These are phyloP conservation scores for Simmondsia chinensis DNA, from an alignment of 148 eudicot genomes.

Conservation along the genomic window DNA sequence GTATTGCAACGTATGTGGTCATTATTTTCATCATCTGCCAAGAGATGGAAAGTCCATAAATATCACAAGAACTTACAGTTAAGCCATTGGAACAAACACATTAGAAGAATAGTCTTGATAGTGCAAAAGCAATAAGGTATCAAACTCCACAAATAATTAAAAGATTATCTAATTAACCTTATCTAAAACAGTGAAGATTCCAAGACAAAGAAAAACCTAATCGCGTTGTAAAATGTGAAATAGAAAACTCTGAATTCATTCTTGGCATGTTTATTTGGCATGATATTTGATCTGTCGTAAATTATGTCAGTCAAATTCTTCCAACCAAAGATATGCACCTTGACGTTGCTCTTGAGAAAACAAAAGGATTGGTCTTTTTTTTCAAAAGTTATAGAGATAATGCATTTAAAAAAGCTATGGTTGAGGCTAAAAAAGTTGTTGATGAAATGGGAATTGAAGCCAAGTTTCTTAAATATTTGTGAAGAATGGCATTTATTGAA, in stretches of 20 bases:
- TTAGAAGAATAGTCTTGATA: conserved; percentile 22
- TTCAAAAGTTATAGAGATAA: conserved; percentile 8
- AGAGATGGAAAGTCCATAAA: conserved; percentile 17
- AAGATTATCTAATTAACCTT: conserved; percentile 14
- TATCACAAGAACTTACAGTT: conserved; percentile 4
- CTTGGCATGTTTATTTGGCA: conserved; percentile 5
- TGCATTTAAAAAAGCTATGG: conserved; percentile 1
- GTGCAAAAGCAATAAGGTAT: conserved; percentile 18
- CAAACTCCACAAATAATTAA: conserved; percentile 2
- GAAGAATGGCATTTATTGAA: conserved; percentile 7
- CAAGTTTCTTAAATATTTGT: conserved; percentile 4
- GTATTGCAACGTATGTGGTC: conserved; percentile 18
- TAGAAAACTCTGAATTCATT: conserved; percentile 16
- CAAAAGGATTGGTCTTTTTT: conserved; percentile 4
- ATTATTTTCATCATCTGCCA: conserved; percentile 19
- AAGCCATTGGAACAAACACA: conserved; percentile 13
- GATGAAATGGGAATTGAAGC: conserved; percentile 10
- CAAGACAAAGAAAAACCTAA: conserved; percentile 10
- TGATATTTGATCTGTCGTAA: conserved; percentile 1
- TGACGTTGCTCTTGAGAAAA: conserved; percentile 4
- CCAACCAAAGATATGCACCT: conserved; percentile 1
- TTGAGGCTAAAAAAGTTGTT: conserved; percentile 4
- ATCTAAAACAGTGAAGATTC: conserved; percentile 3
- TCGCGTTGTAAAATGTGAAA: conserved; percentile 9
- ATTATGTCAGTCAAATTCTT: background rate